Conservation (phyloP, 2,329 filamentous ascomycete genomes). For the Apiospora koreana region DNA sequence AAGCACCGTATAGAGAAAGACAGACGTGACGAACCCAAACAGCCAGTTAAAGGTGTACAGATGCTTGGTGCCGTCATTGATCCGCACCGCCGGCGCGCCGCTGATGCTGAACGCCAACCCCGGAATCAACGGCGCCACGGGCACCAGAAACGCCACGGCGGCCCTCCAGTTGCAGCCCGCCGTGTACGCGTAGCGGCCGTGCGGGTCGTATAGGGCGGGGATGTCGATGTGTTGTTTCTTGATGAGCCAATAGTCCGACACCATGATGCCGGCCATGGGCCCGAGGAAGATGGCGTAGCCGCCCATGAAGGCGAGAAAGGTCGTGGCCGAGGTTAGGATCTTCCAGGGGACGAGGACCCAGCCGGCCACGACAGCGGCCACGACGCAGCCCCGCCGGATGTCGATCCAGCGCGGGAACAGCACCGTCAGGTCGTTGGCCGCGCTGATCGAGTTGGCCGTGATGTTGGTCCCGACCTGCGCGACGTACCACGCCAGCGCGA, state of each 20-base stretch:
- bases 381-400: constrained; percentile 55
- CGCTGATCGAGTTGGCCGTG: constrained; percentile 55
- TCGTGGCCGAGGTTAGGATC: constrained; percentile 59
- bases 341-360: constrained; percentile 68
- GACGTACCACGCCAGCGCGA: constrained; percentile 52
- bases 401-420: constrained; percentile 56
- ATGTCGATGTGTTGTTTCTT: constrained; percentile 51
- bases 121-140: constrained; percentile 57
- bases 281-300: constrained; percentile 62
- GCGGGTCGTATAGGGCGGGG: constrained; percentile 36
- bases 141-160: constrained; percentile 55
- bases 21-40: constrained; percentile 58
- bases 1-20: constrained; percentile 55
- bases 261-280: constrained; percentile 62
- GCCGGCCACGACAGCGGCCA: constrained; percentile 53
- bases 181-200: constrained; percentile 45
- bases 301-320: constrained; percentile 66
- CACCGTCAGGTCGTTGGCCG: constrained; percentile 58
- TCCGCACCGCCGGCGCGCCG: constrained; percentile 24
- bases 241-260: constrained; percentile 62
- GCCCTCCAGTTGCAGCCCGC: constrained; percentile 61
- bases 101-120: constrained; percentile 51
- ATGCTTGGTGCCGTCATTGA: constrained; percentile 47
- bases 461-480: constrained; percentile 58
- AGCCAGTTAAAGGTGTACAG: constrained; percentile 69